Conservation (phyloP, 2,329 filamentous ascomycete genomes). For the Ceratocystis alfenasii region DNA sequence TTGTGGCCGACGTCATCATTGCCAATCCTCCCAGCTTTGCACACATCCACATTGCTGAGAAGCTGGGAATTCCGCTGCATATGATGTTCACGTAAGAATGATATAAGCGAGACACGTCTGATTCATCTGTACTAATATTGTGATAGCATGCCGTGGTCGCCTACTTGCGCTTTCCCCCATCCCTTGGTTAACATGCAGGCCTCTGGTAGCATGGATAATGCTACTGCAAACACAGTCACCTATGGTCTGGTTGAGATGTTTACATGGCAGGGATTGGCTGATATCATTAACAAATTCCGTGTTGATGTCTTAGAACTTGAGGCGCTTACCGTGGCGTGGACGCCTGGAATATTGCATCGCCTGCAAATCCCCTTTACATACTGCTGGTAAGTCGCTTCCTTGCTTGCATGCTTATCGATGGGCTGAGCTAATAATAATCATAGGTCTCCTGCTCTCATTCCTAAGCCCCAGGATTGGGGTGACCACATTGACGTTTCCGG, state of each 20-base stretch:
- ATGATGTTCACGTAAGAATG: slow-evolving; percentile 75
- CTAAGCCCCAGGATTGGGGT: slow-evolving; percentile 67
- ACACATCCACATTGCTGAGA: slow-evolving; percentile 63
- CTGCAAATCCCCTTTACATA: slow-evolving; percentile 78
- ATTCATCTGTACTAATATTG: slow-evolving; percentile 30
- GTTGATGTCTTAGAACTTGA: slow-evolving; percentile 63
- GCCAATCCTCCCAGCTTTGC: slow-evolving; percentile 69
- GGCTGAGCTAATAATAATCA: not conserved
- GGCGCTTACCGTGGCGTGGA: slow-evolving; percentile 67
- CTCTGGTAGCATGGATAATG: slow-evolving; percentile 55
- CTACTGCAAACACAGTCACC: slow-evolving; percentile 70
- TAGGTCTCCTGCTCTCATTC: slow-evolving; percentile 60
- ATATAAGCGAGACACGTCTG: not conserved
- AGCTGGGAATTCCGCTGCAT: slow-evolving; percentile 60
- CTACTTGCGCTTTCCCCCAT: slow-evolving; percentile 75
- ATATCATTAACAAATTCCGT: slow-evolving; percentile 81
- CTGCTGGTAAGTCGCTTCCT: slow-evolving; percentile 49
- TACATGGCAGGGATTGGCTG: slow-evolving; percentile 84
- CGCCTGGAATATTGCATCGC: slow-evolving; percentile 64
- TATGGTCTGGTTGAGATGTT: slow-evolving; percentile 82
- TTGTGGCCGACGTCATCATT: slow-evolving; percentile 73
- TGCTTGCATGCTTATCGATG: not conserved
- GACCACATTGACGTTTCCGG: slow-evolving; percentile 60
- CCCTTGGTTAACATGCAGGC: slow-evolving; percentile 72
- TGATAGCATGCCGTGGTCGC: slow-evolving; percentile 84